Evolutionary conservation across 2,329 filamentous ascomycete species (phyloP).

Genomic region (Xylaria sp.): DNA sequence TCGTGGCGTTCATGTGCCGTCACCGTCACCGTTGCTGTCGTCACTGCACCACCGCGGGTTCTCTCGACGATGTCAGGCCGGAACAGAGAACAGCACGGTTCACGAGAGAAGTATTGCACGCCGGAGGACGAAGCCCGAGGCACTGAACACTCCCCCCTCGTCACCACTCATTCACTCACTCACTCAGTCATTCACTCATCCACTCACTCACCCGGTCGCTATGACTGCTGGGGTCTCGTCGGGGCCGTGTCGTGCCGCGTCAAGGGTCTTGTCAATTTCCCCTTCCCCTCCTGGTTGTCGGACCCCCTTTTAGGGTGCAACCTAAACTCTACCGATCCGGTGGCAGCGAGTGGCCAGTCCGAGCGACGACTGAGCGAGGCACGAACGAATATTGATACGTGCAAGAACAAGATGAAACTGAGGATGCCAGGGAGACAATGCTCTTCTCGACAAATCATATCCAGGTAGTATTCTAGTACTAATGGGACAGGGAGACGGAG

Average conservation of each 20-base stretch:
- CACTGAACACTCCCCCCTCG: background rate
- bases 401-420: slow-evolving; percentile 7
- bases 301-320: slow-evolving; percentile 17
- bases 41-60: slow-evolving; percentile 7
- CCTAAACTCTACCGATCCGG: slow-evolving; percentile 12
- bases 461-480: too few species aligned
- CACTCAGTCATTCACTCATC: too few species aligned
- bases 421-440: background rate
- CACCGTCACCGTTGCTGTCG: slow-evolving; percentile 12
- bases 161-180: too few species aligned
- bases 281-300: slow-evolving; percentile 11
- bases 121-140: background rate
- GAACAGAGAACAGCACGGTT: background rate
- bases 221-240: slow-evolving; percentile 10
- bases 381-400: background rate
- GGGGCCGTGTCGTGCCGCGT: slow-evolving; percentile 18
- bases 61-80: background rate
- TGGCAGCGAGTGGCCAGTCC: slow-evolving; percentile 1
- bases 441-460: background rate
- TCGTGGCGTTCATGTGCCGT: background rate
- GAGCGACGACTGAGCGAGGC: background rate
- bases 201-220: background rate
- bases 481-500: background rate
- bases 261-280: slow-evolving; percentile 21
- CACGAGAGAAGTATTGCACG: background rate